Evolutionary conservation across 2,329 filamentous ascomycete species (phyloP).

Genomic region (Chlorencoelia australis): DNA sequence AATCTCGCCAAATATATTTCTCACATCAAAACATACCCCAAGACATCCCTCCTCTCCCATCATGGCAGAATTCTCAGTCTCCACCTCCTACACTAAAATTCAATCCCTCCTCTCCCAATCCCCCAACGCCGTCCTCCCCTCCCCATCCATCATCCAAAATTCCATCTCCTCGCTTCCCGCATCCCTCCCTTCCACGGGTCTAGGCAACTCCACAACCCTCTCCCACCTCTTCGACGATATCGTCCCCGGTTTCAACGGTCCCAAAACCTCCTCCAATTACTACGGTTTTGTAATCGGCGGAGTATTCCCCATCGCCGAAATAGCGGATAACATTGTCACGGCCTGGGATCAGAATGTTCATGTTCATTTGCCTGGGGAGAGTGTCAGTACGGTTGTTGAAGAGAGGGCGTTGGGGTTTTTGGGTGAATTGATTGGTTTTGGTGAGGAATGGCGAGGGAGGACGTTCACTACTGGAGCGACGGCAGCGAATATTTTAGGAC

Average conservation of each 20-base stretch:
- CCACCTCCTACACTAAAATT: conserved; percentile 19
- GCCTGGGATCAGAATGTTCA: conserved; percentile 74
- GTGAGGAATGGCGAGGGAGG: conserved; percentile 54
- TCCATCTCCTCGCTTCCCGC: conserved; percentile 25
- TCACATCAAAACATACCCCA: no score
- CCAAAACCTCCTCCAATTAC: conserved; percentile 39
- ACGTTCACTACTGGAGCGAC: conserved; percentile 73
- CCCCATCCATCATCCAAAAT: conserved; percentile 11
- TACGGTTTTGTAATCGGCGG: conserved; percentile 88
- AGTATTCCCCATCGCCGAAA: conserved; percentile 64
- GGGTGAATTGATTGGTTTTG: conserved; percentile 53
- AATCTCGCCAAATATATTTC: no score
- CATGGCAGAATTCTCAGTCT: conserved; percentile 16
- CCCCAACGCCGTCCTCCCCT: conserved; percentile 19
- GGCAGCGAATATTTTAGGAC: conserved; percentile 52
- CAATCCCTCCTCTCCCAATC: conserved; percentile 13
- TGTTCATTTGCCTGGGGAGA: conserved; percentile 71
- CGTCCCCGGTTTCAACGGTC: conserved; percentile 29
- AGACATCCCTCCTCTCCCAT: no score
- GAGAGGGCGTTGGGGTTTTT: conserved; percentile 61
- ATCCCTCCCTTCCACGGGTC: conserved; percentile 30
- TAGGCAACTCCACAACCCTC: conserved; percentile 33
- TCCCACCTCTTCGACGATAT: conserved; percentile 37
- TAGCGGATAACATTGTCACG: conserved; percentile 77
- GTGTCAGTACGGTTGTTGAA: conserved; percentile 67